Base-by-base conservation (phyloP, 2,329 filamentous ascomycete species). In the Exophiala phaeomuriformis region DNA sequence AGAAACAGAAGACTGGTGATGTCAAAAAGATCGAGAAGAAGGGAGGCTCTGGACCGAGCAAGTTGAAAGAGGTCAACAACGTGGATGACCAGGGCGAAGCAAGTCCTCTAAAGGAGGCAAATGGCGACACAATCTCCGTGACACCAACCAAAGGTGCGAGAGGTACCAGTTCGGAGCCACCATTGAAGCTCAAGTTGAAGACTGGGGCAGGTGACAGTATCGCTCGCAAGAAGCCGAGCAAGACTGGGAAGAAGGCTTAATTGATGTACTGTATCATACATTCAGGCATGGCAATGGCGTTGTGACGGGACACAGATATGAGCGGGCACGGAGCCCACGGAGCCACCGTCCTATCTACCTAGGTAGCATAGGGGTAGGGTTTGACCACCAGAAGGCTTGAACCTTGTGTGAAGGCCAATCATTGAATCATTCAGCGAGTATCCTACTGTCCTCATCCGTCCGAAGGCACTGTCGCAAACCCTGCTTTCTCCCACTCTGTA, bases 101-200 rank as follows among this genome's bases (percentile, higher is more conserved):
- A 30, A 57, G 52, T 55, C 57, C 60, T 9, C 42, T 55, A 10
- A 63, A 62, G 44, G 61, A 63, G 28, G 40, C 44, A 5, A 57
- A 52, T 36, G 59, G 57, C 3, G 61, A 63, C 45, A 58, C 60
- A 2, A 59, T 59, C 12, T 56, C 60, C 49, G 61, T 58, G 36
- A 57, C 55, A 35, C 60, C 61, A 2, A 63, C 59, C 27, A 59
- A 57, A 33, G 49, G 36, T n/a, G 40, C 48, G 10, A 49, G 49
- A 39, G 58, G 58, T 32, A 54, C 55, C 8, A 58, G 59, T 44
- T 49, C 35, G 7, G 61, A 63, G 51, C 55, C 58, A 30, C 46
- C 47, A 29, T 53, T 61, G 50, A 63, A 62, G 50, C 56, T 62
- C 45, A 63, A 63, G 42, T 32, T 63, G 35, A 61, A 58, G 41